Percentiles rank a stretch among this genome's conserved stretches.
phyloP scores from a whole-genome alignment of 176 grass and related monocot genomes.

The Melocanna baccifera region DNA sequence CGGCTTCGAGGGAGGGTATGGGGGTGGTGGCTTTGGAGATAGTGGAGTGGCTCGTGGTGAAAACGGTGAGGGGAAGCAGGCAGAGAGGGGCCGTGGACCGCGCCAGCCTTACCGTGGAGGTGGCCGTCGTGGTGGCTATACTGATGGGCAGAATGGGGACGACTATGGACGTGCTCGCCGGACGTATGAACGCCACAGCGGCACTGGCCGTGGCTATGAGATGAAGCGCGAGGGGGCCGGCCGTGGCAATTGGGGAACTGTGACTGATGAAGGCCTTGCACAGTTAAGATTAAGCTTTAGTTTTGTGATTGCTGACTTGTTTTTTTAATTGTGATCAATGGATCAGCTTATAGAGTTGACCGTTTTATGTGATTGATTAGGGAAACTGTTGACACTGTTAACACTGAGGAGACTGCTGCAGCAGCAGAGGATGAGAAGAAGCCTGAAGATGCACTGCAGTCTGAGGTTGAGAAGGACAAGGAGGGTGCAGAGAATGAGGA shows the following conservation, averaged over 20 bases:
- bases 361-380: background rate
- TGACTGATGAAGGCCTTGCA: conserved; percentile 44
- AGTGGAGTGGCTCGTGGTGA: conserved; percentile 24
- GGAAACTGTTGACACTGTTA: conserved; percentile 16
- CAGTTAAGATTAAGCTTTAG: conserved; percentile 45
- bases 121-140: conserved; percentile 43
- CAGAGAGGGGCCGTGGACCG: conserved; percentile 34
- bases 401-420: conserved; percentile 18
- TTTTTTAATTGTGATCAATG: background rate
- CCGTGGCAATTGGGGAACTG: conserved; percentile 77
- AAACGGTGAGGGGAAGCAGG: conserved; percentile 34
- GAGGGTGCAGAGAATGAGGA: conserved; percentile 33
- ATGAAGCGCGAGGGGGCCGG: conserved; percentile 81
- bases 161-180: conserved; percentile 45
- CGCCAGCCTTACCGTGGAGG: conserved; percentile 59
- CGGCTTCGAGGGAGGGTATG: conserved; percentile 32
- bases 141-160: conserved; percentile 41
- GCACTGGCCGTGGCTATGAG: conserved; percentile 64
- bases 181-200: conserved; percentile 70
- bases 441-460: conserved; percentile 27
- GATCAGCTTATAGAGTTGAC: background rate
- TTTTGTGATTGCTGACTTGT: background rate
- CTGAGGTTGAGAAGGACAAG: conserved; percentile 40
- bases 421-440: conserved; percentile 53
- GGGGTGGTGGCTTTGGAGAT: conserved; percentile 29